Conservation (phyloP, 257 asterid species). For the Gentiana macrophylla region DNA sequence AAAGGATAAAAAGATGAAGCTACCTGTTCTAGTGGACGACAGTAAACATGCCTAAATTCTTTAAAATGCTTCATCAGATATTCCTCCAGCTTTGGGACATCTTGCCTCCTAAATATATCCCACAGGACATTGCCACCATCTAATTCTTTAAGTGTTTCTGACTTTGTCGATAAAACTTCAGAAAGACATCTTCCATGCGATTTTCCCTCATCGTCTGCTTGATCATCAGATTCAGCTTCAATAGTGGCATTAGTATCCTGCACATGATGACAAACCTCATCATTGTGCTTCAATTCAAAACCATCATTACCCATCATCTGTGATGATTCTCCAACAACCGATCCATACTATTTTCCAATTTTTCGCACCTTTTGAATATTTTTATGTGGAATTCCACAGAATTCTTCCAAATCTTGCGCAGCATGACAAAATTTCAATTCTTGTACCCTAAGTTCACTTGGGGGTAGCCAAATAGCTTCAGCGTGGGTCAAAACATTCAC, state of each 20-base stretch:
- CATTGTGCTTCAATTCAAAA: background rate
- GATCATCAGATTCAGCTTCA: background rate
- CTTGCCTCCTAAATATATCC: conserved; percentile 92
- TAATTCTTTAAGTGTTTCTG: conserved; percentile 13
- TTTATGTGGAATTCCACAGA: conserved; percentile 13
- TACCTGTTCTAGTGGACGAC: conserved; percentile 54
- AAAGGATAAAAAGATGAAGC: background rate
- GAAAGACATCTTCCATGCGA: background rate
- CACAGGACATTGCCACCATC: conserved; percentile 70
- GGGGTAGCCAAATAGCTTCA: conserved; percentile 20
- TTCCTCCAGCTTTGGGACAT: conserved; percentile 57
- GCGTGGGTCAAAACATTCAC: conserved; percentile 79
- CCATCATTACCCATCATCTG: background rate
- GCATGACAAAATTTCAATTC: conserved; percentile 35
- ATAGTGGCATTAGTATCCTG: no score
- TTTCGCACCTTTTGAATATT: conserved; percentile 8
- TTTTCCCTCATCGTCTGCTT: conserved; percentile 8
- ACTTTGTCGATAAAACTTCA: background rate
- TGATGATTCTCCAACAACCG: conserved; percentile 4
- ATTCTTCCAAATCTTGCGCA: conserved; percentile 50
- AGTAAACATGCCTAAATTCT: conserved; percentile 32
- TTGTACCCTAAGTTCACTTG: conserved; percentile 23
- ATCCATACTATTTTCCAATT: conserved; percentile 14
- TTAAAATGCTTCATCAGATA: conserved; percentile 35
- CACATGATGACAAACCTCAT: background rate